Percentiles rank a stretch among this genome's conserved stretches.
These are phyloP conservation scores for Pythium sukuiense DNA, from an alignment of 352 stramenopile species.

Conservation along the genomic window DNA sequence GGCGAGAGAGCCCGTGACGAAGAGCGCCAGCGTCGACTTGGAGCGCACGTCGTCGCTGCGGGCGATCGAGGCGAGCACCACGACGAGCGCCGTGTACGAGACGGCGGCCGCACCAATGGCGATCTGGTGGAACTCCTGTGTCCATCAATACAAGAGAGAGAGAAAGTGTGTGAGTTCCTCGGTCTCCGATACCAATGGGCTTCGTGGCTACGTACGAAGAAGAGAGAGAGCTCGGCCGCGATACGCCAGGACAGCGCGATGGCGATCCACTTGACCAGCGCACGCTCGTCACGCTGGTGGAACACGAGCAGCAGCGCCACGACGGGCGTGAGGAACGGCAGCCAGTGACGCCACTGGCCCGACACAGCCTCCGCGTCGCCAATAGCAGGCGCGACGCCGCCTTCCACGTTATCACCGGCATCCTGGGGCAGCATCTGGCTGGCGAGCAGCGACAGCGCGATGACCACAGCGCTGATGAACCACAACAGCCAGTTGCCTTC, in stretches of 20 bases:
- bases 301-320: constrained; percentile 73
- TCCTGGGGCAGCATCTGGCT: constrained; percentile 50
- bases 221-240: constrained; percentile 58
- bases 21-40: constrained; percentile 53
- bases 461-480: constrained; percentile 64
- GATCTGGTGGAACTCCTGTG: constrained; percentile 48
- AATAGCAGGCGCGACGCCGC: constrained; percentile 11
- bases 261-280: constrained; percentile 77
- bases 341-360: constrained; percentile 53
- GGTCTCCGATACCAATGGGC: neutral
- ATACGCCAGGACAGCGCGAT: constrained; percentile 78
- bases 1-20: constrained; percentile 36
- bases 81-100: constrained; percentile 58
- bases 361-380: constrained; percentile 4
- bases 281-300: constrained; percentile 68
- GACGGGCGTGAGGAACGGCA: constrained; percentile 65
- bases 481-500: constrained; percentile 64
- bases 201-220: constrained; percentile 44
- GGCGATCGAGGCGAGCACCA: constrained; percentile 47
- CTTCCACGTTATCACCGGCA: constrained; percentile 20
- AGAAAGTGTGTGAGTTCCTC: neutral
- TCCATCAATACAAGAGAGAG: neutral
- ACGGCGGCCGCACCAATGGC: constrained; percentile 36
- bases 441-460: constrained; percentile 64
- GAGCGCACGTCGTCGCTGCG: constrained; percentile 52